phyloP scores from a whole-genome alignment of 345 rosid genomes.

The Boechera stricta region DNA sequence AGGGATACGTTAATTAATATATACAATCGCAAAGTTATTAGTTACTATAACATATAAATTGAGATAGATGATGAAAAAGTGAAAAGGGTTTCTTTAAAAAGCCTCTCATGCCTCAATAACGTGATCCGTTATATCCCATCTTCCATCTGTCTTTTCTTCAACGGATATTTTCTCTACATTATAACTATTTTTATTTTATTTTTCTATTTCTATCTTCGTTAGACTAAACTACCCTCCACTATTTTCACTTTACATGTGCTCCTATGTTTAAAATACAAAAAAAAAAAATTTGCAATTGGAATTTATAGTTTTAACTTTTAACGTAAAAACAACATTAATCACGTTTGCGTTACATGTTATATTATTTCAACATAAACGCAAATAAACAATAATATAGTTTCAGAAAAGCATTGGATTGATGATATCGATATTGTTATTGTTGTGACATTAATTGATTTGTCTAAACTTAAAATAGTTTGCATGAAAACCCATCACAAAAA shows the following conservation, averaged over 20 bases:
- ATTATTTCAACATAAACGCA: background rate
- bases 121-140: constrained; percentile 66
- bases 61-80: constrained; percentile 31
- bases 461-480: too few relatives aligned
- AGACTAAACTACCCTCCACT: constrained; percentile 15
- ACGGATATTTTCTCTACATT: constrained; percentile 49
- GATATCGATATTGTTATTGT: background rate
- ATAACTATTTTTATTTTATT: background rate
- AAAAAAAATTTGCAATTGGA: background rate
- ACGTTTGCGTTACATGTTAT: background rate
- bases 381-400: background rate
- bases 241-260: background rate
- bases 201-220: background rate
- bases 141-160: constrained; percentile 46
- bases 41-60: constrained; percentile 33
- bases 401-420: background rate
- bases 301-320: background rate
- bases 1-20: background rate
- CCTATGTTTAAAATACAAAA: background rate
- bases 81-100: constrained; percentile 32
- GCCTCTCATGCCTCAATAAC: constrained; percentile 58
- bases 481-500: too few relatives aligned
- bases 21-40: constrained; percentile 35
- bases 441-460: too few relatives aligned
- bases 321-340: background rate